Conservation (phyloP, 2,329 filamentous ascomycete genomes). For the Aspergillus sp. region DNA sequence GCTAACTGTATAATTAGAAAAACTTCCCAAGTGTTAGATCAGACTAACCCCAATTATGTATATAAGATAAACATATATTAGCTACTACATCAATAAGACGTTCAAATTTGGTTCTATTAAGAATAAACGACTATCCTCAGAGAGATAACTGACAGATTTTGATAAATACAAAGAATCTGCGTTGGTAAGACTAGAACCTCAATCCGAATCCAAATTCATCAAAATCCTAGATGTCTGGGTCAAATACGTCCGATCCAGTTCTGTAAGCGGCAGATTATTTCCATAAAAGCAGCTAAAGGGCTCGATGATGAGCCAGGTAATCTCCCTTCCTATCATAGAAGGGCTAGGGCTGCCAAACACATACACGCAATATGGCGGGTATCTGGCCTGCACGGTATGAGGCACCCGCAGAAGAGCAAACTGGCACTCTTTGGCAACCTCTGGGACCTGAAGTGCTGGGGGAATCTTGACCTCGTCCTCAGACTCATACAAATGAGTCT, state of each 20-base stretch:
- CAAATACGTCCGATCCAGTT: background rate
- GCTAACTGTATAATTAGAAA: too few species aligned
- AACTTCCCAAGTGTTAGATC: too few species aligned
- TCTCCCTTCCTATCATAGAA: background rate
- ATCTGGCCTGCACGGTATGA: background rate
- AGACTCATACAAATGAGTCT: background rate
- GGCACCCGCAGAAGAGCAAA: background rate
- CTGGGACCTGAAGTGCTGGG: background rate
- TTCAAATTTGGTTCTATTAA: too few species aligned
- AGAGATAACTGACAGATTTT: too few species aligned
- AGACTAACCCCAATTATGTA: too few species aligned
- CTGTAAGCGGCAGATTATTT: background rate
- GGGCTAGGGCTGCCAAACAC: background rate
- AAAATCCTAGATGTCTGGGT: background rate
- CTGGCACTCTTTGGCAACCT: background rate
- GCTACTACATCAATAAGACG: too few species aligned
- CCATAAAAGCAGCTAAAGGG: background rate
- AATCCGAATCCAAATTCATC: background rate
- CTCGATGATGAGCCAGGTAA: background rate
- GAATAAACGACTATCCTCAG: too few species aligned
- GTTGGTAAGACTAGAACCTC: too few species aligned
- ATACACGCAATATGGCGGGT: background rate
- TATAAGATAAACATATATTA: too few species aligned
- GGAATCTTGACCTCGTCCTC: background rate
- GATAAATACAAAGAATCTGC: too few species aligned